These are phyloP conservation scores for Cenchrus purpureus DNA, from an alignment of 176 grass and related monocot species.

Conservation along the genomic window DNA sequence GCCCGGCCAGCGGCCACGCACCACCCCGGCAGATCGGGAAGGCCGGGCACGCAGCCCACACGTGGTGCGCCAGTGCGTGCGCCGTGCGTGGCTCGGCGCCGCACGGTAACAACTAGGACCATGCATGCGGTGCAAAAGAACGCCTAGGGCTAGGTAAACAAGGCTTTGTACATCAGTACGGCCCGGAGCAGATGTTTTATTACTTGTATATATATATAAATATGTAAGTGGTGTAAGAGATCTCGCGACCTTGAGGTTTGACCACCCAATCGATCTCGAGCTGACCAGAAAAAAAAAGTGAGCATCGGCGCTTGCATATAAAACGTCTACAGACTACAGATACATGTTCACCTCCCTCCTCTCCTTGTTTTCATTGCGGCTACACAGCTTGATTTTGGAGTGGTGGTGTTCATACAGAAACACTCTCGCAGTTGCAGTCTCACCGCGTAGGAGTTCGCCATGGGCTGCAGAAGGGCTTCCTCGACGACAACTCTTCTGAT, in stretches of 20 bases:
- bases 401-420: neutral
- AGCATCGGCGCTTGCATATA: neutral
- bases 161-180: conserved; percentile 7
- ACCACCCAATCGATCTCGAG: conserved; percentile 35
- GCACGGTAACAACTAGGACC: conserved; percentile 13
- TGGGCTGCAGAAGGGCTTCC: conserved; percentile 28
- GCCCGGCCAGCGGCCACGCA: neutral
- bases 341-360: neutral
- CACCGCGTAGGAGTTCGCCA: neutral
- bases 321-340: neutral
- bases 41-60: conserved; percentile 37
- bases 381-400: neutral
- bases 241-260: conserved; percentile 44
- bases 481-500: neutral
- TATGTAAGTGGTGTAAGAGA: conserved; percentile 21
- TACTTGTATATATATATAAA: neutral
- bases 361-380: neutral
- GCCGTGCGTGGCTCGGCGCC: conserved; percentile 17
- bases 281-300: neutral
- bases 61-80: conserved; percentile 37
- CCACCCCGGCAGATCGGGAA: neutral
- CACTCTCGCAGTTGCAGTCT: neutral
- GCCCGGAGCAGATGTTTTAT: conserved; percentile 42
- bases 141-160: conserved; percentile 47
- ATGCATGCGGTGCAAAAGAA: neutral